Conservation (phyloP, 2,329 filamentous ascomycete genomes). For the Fusarium odoratissimum region DNA sequence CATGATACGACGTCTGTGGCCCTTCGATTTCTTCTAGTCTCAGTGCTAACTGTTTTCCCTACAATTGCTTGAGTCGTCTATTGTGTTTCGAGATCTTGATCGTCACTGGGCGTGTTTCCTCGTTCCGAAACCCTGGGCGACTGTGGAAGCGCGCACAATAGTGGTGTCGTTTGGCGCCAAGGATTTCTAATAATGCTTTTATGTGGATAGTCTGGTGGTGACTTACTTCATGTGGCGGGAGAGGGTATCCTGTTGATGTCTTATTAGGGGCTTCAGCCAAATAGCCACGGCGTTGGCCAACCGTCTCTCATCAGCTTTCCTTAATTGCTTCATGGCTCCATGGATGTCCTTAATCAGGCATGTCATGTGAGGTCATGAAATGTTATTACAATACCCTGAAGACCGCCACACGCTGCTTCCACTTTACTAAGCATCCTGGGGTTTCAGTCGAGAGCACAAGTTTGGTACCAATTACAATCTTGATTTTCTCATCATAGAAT, state of each 20-base stretch:
- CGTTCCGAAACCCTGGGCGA: neutral
- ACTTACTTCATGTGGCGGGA: neutral
- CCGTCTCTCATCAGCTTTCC: neutral
- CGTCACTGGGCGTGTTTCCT: neutral
- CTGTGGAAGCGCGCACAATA: neutral
- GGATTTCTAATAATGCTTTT: neutral
- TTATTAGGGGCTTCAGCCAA: neutral
- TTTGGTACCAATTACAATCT: too few relatives aligned
- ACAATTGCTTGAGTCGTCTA: neutral
- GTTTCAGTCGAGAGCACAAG: too few relatives aligned
- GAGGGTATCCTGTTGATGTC: neutral
- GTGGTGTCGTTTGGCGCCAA: neutral
- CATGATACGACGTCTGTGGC: neutral
- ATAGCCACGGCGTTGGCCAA: neutral
- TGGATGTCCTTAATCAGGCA: too few relatives aligned
- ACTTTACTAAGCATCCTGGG: too few relatives aligned
- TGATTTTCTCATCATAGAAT: too few relatives aligned
- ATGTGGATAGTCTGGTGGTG: neutral
- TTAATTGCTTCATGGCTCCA: neutral
- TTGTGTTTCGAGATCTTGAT: neutral
- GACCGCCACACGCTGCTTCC: too few relatives aligned
- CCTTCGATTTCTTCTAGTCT: constrained; percentile 3
- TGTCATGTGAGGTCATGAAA: too few relatives aligned
- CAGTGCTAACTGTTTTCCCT: accelerated
- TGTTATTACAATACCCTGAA: too few relatives aligned